Evolutionary conservation across 768 basidiomycete genomes (phyloP).

Genomic region (Lactarius pseudohatsudake): DNA sequence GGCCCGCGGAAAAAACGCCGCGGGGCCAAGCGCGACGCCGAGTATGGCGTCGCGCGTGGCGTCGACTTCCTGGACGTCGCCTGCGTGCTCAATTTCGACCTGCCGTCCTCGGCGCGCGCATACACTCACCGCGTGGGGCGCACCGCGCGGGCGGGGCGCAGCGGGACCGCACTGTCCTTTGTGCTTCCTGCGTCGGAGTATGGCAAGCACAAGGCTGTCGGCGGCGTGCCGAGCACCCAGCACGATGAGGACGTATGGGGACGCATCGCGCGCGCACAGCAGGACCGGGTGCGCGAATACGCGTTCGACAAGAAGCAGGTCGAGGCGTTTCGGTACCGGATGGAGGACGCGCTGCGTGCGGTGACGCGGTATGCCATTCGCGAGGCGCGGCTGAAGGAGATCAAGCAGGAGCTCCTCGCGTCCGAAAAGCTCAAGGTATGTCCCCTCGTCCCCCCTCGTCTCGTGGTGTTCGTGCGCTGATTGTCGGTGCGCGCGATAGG

Average conservation of each 20-base stretch:
- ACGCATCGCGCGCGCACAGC: conserved; percentile 76
- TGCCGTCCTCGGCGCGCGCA: conserved; percentile 81
- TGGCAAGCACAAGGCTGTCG: conserved; percentile 75
- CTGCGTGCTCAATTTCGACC: conserved; percentile 97
- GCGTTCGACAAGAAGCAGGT: conserved; percentile 94
- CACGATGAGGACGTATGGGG: conserved; percentile 75
- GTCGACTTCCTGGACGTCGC: conserved; percentile 97
- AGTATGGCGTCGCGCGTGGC: conserved; percentile 94
- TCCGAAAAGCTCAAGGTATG: conserved; percentile 94
- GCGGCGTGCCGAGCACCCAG: conserved; percentile 63
- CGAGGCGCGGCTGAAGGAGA: conserved; percentile 91
- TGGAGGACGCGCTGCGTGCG: conserved; percentile 91
- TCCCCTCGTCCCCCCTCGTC: not conserved
- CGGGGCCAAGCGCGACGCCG: conserved; percentile 54
- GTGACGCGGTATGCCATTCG: conserved; percentile 84
- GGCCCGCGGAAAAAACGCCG: conserved; percentile 47
- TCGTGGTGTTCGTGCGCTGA: not conserved
- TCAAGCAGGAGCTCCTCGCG: conserved; percentile 91
- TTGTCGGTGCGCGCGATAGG: conserved; percentile 46
- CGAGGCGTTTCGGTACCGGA: conserved; percentile 95
- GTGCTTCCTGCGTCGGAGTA: conserved; percentile 69
- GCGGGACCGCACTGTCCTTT: conserved; percentile 89
- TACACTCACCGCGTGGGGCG: conserved; percentile 97
- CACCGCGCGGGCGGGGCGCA: conserved; percentile 92
- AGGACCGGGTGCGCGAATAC: conserved; percentile 77